Evolutionary conservation across 2,329 filamentous ascomycete species (phyloP).

Genomic region (Leptographium radiaticola): DNA sequence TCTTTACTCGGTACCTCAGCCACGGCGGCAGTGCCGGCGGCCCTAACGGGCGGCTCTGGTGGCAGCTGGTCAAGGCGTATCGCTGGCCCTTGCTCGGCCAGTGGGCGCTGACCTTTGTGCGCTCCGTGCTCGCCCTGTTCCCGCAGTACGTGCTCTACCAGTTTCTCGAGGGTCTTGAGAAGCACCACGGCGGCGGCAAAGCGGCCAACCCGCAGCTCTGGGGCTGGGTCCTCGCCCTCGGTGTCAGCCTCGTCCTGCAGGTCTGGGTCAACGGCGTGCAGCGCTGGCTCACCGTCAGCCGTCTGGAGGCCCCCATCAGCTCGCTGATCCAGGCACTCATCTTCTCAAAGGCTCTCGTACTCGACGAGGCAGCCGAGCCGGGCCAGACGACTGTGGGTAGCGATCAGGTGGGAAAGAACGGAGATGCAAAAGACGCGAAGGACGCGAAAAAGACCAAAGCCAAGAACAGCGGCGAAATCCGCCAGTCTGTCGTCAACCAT

Average conservation of each 20-base stretch:
- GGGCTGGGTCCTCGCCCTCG: slow-evolving; percentile 19
- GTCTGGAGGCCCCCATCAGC: slow-evolving; percentile 18
- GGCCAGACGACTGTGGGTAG: neutral
- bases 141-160: slow-evolving; percentile 22
- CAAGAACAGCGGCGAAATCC: slow-evolving; percentile 13
- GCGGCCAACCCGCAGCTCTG: slow-evolving; percentile 15
- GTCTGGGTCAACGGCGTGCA: slow-evolving; percentile 18
- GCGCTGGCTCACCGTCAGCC: slow-evolving; percentile 20
- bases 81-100: slow-evolving; percentile 17
- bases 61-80: slow-evolving; percentile 18
- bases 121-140: slow-evolving; percentile 18
- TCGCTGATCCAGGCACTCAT: slow-evolving; percentile 21
- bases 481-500: slow-evolving; percentile 23
- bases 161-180: slow-evolving; percentile 20
- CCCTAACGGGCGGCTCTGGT: slow-evolving; percentile 17
- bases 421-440: slow-evolving; percentile 1
- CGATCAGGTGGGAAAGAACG: neutral
- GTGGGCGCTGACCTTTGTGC: slow-evolving; percentile 19
- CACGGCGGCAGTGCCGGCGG: slow-evolving; percentile 11
- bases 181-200: slow-evolving; percentile 7
- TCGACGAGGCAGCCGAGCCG: slow-evolving; percentile 19
- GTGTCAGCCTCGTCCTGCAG: slow-evolving; percentile 18
- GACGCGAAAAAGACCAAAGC: slow-evolving; percentile 1
- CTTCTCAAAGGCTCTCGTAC: slow-evolving; percentile 21
- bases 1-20: slow-evolving; percentile 12